These are phyloP conservation scores for Leccinum subtestaceum DNA, from an alignment of 768 basidiomycete species.

Conservation along the genomic window DNA sequence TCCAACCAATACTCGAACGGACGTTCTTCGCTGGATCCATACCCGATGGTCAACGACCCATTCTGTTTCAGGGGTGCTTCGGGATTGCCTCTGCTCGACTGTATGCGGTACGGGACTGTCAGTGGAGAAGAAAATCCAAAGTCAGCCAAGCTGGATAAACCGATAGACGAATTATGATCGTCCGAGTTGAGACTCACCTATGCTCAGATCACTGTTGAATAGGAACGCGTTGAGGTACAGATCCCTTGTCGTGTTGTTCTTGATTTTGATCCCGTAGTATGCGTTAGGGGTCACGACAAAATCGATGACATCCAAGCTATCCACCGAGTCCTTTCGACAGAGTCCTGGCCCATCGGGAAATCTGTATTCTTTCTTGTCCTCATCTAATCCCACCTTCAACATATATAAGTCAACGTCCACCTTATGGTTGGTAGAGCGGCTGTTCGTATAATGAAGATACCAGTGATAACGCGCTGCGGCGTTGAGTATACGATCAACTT, in stretches of 20 bases:
- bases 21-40: slow-evolving; percentile 22
- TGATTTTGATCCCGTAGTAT: slow-evolving; percentile 35
- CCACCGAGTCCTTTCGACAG: slow-evolving; percentile 1
- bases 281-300: slow-evolving; percentile 23
- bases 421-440: neutral
- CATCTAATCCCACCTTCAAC: slow-evolving; percentile 1
- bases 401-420: slow-evolving; percentile 15
- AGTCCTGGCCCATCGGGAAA: neutral
- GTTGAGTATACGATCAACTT: neutral
- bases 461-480: slow-evolving; percentile 22
- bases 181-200: slow-evolving; percentile 23
- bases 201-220: slow-evolving; percentile 39
- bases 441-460: slow-evolving; percentile 17
- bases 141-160: neutral
- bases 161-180: neutral
- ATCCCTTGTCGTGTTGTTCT: slow-evolving; percentile 32
- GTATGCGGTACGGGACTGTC: slow-evolving; percentile 13
- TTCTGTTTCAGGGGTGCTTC: slow-evolving; percentile 9
- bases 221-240: slow-evolving; percentile 43
- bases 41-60: slow-evolving; percentile 36
- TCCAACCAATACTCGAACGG: slow-evolving; percentile 1
- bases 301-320: slow-evolving; percentile 9
- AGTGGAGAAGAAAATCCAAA: neutral
- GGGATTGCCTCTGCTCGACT: neutral
- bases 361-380: neutral